A percentile compares a stretch with the other conserved stretches of the same genome.
Conservation (phyloP, 805 yeast species). For the Candida qinlingensis region DNA sequence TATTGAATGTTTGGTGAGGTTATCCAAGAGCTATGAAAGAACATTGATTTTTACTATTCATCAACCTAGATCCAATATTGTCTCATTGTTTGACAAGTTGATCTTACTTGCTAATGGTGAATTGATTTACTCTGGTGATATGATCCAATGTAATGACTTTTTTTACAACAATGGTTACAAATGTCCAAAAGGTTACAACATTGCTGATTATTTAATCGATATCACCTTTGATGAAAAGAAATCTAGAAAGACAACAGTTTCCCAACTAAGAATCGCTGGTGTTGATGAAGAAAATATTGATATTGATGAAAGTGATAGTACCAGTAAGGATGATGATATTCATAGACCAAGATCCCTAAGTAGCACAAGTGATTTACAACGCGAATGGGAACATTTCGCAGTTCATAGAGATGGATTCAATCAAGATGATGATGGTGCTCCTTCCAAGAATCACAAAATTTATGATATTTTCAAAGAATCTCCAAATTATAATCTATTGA, state of each 20-base stretch:
- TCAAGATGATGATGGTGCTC: constrained; percentile 8
- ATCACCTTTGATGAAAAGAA: constrained; percentile 59
- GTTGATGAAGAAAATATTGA: constrained; percentile 28
- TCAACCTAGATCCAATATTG: constrained; percentile 95
- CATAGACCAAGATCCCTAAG: constrained; percentile 26
- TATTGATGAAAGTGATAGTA: constrained; percentile 24
- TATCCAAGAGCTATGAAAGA: constrained; percentile 76
- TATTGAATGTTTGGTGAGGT: constrained; percentile 72
- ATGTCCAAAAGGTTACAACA: constrained; percentile 87
- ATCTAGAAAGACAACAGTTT: constrained; percentile 7
- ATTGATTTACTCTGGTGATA: constrained; percentile 83
- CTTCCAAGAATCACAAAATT: constrained; percentile 11
- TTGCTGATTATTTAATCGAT: constrained; percentile 91
- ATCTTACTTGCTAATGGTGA: constrained; percentile 80
- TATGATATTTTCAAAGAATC: constrained; percentile 30
- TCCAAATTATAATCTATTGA: constrained; percentile 25
- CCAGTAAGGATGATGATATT: constrained; percentile 23
- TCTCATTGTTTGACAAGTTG: constrained; percentile 80
- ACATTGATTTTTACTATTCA: constrained; percentile 92
- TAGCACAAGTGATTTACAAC: constrained; percentile 48
- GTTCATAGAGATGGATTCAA: constrained; percentile 56
- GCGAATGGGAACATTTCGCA: constrained; percentile 86
- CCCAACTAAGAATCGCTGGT: constrained; percentile 15
- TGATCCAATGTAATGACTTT: constrained; percentile 67
- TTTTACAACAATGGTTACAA: constrained; percentile 68